Evolutionary conservation across 106 monocot species (phyloP).

Genomic region (Apostasia ramifera): DNA sequence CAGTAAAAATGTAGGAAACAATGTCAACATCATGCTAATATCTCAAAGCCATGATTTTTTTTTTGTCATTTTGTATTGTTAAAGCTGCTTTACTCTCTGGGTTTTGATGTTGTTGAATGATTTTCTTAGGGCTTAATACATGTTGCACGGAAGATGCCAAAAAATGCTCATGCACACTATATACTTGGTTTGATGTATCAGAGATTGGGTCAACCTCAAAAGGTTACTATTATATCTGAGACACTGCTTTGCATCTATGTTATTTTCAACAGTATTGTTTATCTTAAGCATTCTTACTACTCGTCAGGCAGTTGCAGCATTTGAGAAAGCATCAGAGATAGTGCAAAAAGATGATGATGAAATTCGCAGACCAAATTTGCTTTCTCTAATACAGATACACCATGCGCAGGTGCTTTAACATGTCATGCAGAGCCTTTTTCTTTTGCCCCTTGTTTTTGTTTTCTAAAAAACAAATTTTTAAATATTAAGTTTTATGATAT

Average conservation of each 20-base stretch:
- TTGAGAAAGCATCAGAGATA: conserved; percentile 91
- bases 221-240: conserved; percentile 37
- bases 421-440: not conserved
- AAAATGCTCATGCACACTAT: conserved; percentile 96
- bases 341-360: conserved; percentile 75
- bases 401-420: conserved; percentile 73
- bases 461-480: not conserved
- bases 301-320: conserved; percentile 66
- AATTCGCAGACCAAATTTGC: conserved; percentile 71
- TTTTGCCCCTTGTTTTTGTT: not conserved
- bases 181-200: conserved; percentile 92
- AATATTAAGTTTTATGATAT: not conserved
- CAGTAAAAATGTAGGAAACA: too few species aligned
- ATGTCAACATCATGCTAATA: too few species aligned
- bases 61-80: not conserved
- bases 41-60: too few species aligned
- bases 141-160: conserved; percentile 84
- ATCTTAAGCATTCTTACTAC: conserved; percentile 4
- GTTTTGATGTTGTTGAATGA: not conserved
- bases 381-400: conserved; percentile 84
- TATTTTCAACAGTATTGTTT: not conserved
- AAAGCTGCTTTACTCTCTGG: not conserved
- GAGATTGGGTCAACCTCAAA: conserved; percentile 91
- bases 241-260: not conserved
- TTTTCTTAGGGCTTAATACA: conserved; percentile 76